Evolutionary conservation across 345 rosid species (phyloP).

Genomic region (Boechera divaricarpa): DNA sequence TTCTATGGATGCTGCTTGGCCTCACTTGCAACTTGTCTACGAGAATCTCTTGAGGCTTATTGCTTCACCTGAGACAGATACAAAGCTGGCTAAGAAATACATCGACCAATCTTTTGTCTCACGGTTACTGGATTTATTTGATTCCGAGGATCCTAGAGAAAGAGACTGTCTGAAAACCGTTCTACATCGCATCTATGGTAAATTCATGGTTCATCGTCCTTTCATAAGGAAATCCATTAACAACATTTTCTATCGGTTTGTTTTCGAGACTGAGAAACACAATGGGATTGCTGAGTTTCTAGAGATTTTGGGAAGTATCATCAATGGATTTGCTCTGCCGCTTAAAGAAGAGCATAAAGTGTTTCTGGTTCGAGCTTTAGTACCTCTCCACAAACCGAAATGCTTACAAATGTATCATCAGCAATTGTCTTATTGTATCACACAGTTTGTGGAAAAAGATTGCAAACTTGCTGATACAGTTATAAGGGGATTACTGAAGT

Average conservation of each 20-base stretch:
- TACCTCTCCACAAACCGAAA: conserved; percentile 90
- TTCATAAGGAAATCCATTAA: conserved; percentile 86
- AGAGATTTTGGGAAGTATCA: conserved; percentile 89
- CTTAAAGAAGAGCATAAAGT: conserved; percentile 90
- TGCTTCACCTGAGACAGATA: conserved; percentile 78
- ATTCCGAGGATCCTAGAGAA: conserved; percentile 97
- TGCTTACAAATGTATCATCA: conserved; percentile 86
- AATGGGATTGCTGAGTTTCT: conserved; percentile 90
- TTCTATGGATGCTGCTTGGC: conserved; percentile 88
- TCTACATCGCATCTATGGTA: conserved; percentile 87
- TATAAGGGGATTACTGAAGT: conserved; percentile 75
- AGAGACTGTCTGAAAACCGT: conserved; percentile 85
- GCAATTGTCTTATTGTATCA: conserved; percentile 81
- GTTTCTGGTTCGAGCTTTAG: conserved; percentile 71
- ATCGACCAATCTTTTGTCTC: conserved; percentile 70
- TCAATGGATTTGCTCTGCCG: conserved; percentile 94
- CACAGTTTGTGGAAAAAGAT: conserved; percentile 93
- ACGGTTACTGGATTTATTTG: conserved; percentile 75
- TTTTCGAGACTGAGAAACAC: conserved; percentile 87
- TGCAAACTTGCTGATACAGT: conserved; percentile 85
- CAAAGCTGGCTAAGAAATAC: conserved; percentile 73
- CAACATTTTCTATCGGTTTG: conserved; percentile 71
- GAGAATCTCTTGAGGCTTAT: conserved; percentile 81
- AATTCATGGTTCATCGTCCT: conserved; percentile 94
- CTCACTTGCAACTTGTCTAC: conserved; percentile 81